Evolutionary conservation across 139 green algal species (phyloP), one percentile per base, ranked within the genome.

Genomic region (Yamagishiella unicocca): DNA sequence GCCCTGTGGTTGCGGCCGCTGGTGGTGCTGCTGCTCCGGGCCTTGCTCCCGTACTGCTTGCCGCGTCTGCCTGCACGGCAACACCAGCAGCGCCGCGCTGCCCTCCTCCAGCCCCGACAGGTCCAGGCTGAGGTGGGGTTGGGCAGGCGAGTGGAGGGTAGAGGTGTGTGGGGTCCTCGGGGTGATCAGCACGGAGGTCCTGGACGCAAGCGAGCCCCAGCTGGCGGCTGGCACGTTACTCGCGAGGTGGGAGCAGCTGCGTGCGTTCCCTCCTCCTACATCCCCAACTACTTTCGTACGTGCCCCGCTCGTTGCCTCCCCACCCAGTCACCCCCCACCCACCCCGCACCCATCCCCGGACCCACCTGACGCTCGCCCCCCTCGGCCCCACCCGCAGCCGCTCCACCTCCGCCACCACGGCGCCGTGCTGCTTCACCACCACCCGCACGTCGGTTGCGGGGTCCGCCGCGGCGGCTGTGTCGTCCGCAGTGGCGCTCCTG

Each of bases 301-400:
- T n/a, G n/a, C n/a, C n/a, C n/a, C n/a, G n/a, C n/a, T n/a, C n/a
- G n/a, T n/a, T n/a, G n/a, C n/a, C n/a, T n/a, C n/a, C n/a, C n/a
- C n/a, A n/a, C n/a, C n/a, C n/a, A n/a, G n/a, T n/a, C n/a, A n/a
- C n/a, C n/a, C n/a, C n/a, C n/a, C n/a, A n/a, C n/a, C n/a, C n/a
- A n/a, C n/a, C n/a, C n/a, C n/a, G n/a, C n/a, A n/a, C n/a, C n/a
- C n/a, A n/a, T n/a, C n/a, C n/a, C n/a, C n/a, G n/a, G n/a, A 38
- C 78, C 17, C 78, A 84, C 78, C 78, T 74, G 38, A 84, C 78
- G 25, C 78, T 84, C 25, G 58, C 78, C 6, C 78, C 78, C 55
- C 42, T 19, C 31, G 78, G 78, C 17, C 78, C 78, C 38, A 84
- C 58, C 17, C 31, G 27, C 25, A 84, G 58, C 29, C 58, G 78